Evolutionary conservation across 2,329 filamentous ascomycete genomes (phyloP).

Genomic region (Xylaria sp.): DNA sequence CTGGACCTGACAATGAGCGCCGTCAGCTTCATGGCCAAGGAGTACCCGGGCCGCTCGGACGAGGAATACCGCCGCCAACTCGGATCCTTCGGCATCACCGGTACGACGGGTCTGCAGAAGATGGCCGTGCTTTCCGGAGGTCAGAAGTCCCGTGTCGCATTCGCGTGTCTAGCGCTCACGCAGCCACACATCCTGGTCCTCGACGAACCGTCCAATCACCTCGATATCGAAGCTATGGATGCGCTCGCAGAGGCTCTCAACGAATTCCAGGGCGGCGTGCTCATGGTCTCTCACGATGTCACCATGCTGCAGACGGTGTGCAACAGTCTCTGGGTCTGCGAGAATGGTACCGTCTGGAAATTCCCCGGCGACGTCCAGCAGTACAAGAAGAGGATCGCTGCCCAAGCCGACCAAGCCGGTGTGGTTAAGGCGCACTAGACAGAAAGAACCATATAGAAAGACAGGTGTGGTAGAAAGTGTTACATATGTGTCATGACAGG

Average conservation of each 20-base stretch:
- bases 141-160: constrained; percentile 98
- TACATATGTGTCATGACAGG: constrained; percentile 9
- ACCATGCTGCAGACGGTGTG: constrained; percentile 98
- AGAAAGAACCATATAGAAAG: not conserved
- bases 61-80: constrained; percentile 97
- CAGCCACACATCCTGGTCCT: constrained; percentile 98
- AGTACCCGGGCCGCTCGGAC: constrained; percentile 88
- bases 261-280: constrained; percentile 90
- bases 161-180: constrained; percentile 91
- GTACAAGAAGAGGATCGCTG: constrained; percentile 96
- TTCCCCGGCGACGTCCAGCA: constrained; percentile 94
- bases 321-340: constrained; percentile 95
- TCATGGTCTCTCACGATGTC: constrained; percentile 99
- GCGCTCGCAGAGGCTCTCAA: constrained; percentile 85
- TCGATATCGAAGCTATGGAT: constrained; percentile 99
- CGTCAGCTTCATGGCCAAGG: constrained; percentile 95
- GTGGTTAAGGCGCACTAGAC: constrained; percentile 77
- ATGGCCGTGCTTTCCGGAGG: constrained; percentile 95
- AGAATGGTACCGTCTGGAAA: constrained; percentile 92
- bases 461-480: not conserved
- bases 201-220: constrained; percentile 97
- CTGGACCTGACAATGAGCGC: constrained; percentile 89
- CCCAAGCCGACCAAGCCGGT: constrained; percentile 87
- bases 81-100: constrained; percentile 89
- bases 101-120: constrained; percentile 95